A percentile compares a stretch with the other conserved stretches of the same genome.
Conservation (phyloP, 2,329 filamentous ascomycete genomes). For the Nemania sp. region DNA sequence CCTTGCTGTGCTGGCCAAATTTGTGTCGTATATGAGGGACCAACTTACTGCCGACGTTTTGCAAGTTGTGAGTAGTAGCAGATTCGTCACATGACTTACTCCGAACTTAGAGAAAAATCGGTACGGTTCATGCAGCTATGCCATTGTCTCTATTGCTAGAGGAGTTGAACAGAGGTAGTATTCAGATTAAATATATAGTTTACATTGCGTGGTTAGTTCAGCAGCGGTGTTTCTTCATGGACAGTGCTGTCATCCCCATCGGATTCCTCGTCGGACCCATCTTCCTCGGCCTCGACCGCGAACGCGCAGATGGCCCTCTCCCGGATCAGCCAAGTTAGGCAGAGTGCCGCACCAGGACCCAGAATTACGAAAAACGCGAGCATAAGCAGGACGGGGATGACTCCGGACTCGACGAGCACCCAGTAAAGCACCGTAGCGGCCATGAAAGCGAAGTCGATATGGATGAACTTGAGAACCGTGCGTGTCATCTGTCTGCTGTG, state of each 20-base stretch:
- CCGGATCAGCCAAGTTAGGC: conserved; percentile 32
- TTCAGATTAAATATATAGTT: background rate
- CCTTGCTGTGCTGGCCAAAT: no score
- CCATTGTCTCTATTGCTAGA: no score
- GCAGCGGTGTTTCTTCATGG: conserved; percentile 28
- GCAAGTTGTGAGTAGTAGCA: no score
- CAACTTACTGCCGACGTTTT: no score
- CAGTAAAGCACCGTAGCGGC: conserved; percentile 56
- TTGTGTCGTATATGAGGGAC: no score
- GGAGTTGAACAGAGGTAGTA: background rate
- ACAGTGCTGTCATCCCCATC: conserved; percentile 28
- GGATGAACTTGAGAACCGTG: conserved; percentile 50
- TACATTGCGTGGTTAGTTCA: conserved; percentile 4
- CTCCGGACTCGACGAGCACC: conserved; percentile 57
- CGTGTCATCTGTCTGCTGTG: conserved; percentile 57
- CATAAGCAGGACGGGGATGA: conserved; percentile 41
- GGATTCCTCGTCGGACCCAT: conserved; percentile 18
- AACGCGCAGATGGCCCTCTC: conserved; percentile 29
- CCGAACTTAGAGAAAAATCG: no score
- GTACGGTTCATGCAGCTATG: no score
- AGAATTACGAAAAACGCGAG: conserved; percentile 37
- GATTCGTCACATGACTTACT: no score
- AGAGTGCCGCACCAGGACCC: conserved; percentile 46
- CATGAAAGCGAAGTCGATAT: conserved; percentile 52
- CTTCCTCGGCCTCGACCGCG: background rate